Base-by-base conservation (phyloP, 2,329 filamentous ascomycete genomes). In the Monilinia fructigena region DNA sequence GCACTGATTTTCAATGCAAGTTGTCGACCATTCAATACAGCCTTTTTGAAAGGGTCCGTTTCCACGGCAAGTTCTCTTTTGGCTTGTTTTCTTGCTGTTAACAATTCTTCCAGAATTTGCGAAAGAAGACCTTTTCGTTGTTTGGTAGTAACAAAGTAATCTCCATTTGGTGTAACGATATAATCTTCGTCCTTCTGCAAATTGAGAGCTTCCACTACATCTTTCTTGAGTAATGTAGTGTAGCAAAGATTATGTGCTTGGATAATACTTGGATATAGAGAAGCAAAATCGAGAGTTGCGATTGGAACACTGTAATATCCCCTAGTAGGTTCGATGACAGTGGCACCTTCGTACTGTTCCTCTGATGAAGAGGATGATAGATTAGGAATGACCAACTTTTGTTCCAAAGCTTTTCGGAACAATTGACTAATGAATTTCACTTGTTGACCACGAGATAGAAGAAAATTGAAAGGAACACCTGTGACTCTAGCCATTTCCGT, bases 401-500 rank as follows among this genome's bases (percentile, higher is more conserved):
- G 92, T 71, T 98, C 92, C 40, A 95, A 79, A 3, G 95, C 93
- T 78, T 98, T 98, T 66, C 95, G 89, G 83, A 96, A 99, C 20
- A 99, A 82, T 76, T 99, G 95, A 77, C 93, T 98, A 80, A 99
- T 86, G 79, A 99, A 99, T 75, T 97, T 97, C 76, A 99, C 89
- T 78, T 99, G 96, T 77, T 99, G 95, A 55, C 95, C 95, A 75
- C 93, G 88, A 31, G 95, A 88, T 2, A 99, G 84, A 55, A 99
- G 84, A 75, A 90, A 96, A 76, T 97, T 98, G 82, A 99, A 99
- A 0, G 95, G 95, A 5, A 99, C 94, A 73, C 95, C 95, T 35
- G 96, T 99, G 79, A 99, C 95, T 86, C 95, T 95, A 67, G 95
- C 94, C 95, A 99, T 99, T 80, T 99, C 95, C 0, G 95, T 98